Conservation (phyloP, 1,139 yeast genomes). For the Saccharomyces hybrid region DNA sequence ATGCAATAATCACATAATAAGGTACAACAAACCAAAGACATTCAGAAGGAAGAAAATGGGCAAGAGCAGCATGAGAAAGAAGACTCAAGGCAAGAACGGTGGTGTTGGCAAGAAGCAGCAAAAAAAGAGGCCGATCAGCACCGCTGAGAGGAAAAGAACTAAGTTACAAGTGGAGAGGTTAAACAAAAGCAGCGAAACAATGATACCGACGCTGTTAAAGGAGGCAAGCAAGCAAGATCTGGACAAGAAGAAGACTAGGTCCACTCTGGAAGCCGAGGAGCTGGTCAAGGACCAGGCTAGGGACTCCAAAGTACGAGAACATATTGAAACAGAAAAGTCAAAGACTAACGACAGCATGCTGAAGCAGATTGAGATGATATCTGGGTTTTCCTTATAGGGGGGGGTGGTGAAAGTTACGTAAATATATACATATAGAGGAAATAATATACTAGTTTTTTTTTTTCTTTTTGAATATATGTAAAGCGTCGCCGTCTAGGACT, state of each 20-base stretch:
- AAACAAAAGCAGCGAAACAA: constrained; percentile 10
- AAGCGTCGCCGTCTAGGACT: neutral
- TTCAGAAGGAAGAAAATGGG: constrained; percentile 4
- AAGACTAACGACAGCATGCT: constrained; percentile 45
- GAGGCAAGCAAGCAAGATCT: constrained; percentile 14
- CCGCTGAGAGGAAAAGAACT: constrained; percentile 21
- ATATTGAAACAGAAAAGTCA: constrained; percentile 35
- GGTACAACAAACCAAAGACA: constrained; percentile 2
- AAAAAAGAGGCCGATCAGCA: constrained; percentile 13
- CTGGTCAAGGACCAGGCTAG: constrained; percentile 35
- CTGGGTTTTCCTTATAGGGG: constrained; percentile 40
- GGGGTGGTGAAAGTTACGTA: neutral
- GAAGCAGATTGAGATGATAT: constrained; percentile 52
- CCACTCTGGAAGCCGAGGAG: constrained; percentile 35
- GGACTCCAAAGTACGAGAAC: constrained; percentile 41
- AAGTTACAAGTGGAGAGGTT: constrained; percentile 23
- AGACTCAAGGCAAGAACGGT: constrained; percentile 4
- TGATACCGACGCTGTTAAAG: constrained; percentile 12
- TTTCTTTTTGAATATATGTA: constrained; percentile 1
- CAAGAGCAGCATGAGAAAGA: constrained; percentile 5
- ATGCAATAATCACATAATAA: neutral
- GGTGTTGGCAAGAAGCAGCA: constrained; percentile 11
- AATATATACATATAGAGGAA: neutral
- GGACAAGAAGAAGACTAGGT: constrained; percentile 30
- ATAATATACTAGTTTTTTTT: neutral